phyloP scores from a whole-genome alignment of 1,284 basidiomycete genomes.

The Mrakiaceae sp. region DNA sequence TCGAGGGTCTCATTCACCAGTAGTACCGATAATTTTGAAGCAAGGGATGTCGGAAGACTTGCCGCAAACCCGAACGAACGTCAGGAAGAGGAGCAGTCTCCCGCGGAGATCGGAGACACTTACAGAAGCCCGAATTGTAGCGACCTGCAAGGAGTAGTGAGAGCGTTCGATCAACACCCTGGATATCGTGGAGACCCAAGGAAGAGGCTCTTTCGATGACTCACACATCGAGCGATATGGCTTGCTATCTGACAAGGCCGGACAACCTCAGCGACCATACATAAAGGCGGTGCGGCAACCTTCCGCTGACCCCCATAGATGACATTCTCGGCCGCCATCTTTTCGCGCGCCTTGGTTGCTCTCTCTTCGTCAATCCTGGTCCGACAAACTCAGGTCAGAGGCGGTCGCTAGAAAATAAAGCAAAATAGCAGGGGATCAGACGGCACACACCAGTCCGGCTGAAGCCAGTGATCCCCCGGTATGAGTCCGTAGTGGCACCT shows the following conservation, averaged over 20 bases:
- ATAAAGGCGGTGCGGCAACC: too few relatives aligned
- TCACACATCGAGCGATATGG: background rate
- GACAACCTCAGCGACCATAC: background rate
- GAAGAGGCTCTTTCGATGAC: background rate
- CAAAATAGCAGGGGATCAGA: too few relatives aligned
- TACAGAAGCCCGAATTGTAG: conserved; percentile 52
- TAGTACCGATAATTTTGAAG: conserved; percentile 11
- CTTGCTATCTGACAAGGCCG: background rate
- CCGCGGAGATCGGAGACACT: conserved; percentile 34
- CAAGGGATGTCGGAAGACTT: conserved; percentile 15
- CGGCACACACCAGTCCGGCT: conserved; percentile 50
- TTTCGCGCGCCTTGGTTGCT: conserved; percentile 50
- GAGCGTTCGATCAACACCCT: conserved; percentile 42
- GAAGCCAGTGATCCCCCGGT: conserved; percentile 67
- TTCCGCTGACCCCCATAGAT: too few relatives aligned
- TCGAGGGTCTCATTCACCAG: conserved; percentile 12
- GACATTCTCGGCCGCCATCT: conserved; percentile 60
- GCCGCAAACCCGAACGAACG: background rate
- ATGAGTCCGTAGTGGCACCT: conserved; percentile 72
- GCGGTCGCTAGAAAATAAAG: background rate
- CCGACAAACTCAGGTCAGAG: background rate
- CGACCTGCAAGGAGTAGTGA: conserved; percentile 40
- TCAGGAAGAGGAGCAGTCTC: conserved; percentile 39
- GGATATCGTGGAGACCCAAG: conserved; percentile 41
- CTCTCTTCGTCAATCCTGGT: conserved; percentile 54